A percentile compares a stretch with the other conserved stretches of the same genome.
phyloP scores from a whole-genome alignment of 371 early-diverging fungal species.

The Lichtheimia corymbifera region DNA sequence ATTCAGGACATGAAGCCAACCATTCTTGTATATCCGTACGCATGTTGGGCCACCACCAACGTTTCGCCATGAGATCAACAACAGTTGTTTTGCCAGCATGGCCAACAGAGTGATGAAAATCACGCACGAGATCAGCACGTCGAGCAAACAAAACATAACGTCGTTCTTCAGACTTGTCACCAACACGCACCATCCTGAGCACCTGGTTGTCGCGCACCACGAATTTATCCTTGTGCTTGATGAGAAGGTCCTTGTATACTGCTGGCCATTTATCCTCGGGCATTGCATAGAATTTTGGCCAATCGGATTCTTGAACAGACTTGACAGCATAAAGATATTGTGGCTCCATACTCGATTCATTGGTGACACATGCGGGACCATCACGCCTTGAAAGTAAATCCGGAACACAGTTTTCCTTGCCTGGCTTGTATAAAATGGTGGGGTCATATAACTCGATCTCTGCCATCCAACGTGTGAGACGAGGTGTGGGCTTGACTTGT shows the following conservation, averaged over 20 bases:
- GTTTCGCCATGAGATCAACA: constrained; percentile 13
- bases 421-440: constrained; percentile 23
- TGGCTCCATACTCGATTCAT: constrained; percentile 13
- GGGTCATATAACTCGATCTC: constrained; percentile 32
- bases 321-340: constrained; percentile 19
- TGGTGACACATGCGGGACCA: constrained; percentile 2
- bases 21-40: constrained; percentile 7
- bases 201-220: constrained; percentile 2
- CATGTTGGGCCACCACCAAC: constrained; percentile 31
- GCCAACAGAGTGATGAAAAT: constrained; percentile 18
- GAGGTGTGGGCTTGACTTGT: constrained; percentile 24
- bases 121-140: constrained; percentile 13
- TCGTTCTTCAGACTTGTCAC: neutral
- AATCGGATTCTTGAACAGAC: constrained; percentile 9
- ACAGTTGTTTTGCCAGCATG: constrained; percentile 15
- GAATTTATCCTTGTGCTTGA: constrained; percentile 10
- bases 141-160: constrained; percentile 9
- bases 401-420: no score
- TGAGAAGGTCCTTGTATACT: neutral
- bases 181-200: constrained; percentile 4
- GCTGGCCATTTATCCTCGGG: constrained; percentile 10
- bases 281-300: constrained; percentile 19
- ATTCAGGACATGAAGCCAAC: constrained; percentile 13
- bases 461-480: constrained; percentile 28
- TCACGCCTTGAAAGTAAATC: constrained; percentile 16